These are phyloP conservation scores for Perkinsela sp. DNA, from an alignment of 208 protist genomes.

Conservation along the genomic window DNA sequence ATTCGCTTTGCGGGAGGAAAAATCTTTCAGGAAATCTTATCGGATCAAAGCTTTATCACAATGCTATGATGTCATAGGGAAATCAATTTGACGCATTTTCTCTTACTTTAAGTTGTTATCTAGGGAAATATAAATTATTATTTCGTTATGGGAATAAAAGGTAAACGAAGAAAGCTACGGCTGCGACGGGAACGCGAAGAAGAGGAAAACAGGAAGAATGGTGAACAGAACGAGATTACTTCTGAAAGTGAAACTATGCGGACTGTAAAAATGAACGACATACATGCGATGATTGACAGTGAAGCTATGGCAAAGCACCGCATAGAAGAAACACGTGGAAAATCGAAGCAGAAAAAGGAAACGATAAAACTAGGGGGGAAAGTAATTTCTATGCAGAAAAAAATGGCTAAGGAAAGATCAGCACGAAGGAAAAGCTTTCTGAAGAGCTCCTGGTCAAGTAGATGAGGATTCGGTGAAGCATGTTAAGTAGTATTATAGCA, in stretches of 20 bases:
- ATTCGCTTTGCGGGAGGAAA: too few species aligned
- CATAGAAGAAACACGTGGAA: neutral
- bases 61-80: too few species aligned
- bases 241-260: too few species aligned
- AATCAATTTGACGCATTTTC: too few species aligned
- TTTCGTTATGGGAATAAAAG: neutral
- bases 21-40: too few species aligned
- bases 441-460: neutral
- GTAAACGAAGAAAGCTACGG: neutral
- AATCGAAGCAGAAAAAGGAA: neutral
- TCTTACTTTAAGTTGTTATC: too few species aligned
- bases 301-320: neutral
- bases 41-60: too few species aligned
- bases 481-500: too few species aligned
- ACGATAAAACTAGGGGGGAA: neutral
- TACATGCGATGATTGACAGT: neutral
- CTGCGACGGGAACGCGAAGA: neutral
- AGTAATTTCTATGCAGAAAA: neutral
- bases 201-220: neutral
- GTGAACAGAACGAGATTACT: too few species aligned
- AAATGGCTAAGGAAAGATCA: neutral
- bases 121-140: slow-evolving; percentile 1
- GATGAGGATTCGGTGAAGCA: too few species aligned
- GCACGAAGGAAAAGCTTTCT: neutral
- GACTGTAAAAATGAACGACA: neutral